Evolutionary conservation across 257 asterid species (phyloP).

Genomic region (Nicotiana attenuata): DNA sequence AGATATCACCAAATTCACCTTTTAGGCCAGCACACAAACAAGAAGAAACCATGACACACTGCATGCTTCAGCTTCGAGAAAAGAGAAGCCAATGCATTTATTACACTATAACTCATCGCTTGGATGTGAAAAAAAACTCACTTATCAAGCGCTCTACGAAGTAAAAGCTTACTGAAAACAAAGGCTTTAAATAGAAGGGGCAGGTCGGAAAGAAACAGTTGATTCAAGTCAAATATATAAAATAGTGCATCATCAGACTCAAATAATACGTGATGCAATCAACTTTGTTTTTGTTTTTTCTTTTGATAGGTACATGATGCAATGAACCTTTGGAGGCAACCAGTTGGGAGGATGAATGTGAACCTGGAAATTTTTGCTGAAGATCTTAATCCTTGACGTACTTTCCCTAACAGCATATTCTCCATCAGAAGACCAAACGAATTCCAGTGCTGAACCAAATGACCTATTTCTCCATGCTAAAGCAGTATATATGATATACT

Average conservation of each 20-base stretch:
- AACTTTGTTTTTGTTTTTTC: neutral
- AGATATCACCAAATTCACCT: constrained; percentile 23
- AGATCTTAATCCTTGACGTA: constrained; percentile 84
- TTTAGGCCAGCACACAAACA: constrained; percentile 3
- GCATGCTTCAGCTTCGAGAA: neutral
- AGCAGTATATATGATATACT: constrained; percentile 91
- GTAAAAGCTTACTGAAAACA: neutral
- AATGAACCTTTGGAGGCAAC: neutral
- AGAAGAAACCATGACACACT: neutral
- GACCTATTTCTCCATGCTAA: constrained; percentile 99
- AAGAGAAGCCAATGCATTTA: neutral
- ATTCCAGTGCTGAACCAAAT: constrained; percentile 90
- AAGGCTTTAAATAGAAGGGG: neutral
- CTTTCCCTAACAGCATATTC: constrained; percentile 99
- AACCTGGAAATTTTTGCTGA: constrained; percentile 78
- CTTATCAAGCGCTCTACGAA: neutral
- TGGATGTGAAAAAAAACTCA: neutral
- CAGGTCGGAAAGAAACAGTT: neutral
- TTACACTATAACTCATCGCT: neutral
- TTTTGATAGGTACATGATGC: neutral
- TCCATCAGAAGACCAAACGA: constrained; percentile 98
- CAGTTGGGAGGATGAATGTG: constrained; percentile 7
- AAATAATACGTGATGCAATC: neutral
- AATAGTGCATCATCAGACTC: neutral
- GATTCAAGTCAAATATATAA: neutral